These are phyloP conservation scores for Polychytrium aggregatum DNA, from an alignment of 192 early-diverging fungal genomes.

Conservation along the genomic window DNA sequence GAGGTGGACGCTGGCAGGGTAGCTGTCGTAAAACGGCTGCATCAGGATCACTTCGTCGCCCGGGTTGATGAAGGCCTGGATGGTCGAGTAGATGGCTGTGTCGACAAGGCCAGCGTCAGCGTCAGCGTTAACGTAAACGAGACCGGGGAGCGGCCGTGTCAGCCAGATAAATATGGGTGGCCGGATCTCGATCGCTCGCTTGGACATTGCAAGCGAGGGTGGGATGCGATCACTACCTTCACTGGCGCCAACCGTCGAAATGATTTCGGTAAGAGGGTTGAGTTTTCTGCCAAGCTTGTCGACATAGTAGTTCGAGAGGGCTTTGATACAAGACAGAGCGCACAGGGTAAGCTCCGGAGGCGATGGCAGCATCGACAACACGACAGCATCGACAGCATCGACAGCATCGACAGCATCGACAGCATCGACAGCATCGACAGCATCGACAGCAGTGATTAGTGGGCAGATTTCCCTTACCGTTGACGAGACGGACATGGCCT, in stretches of 20 bases:
- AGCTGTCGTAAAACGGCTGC: constrained; percentile 95
- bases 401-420: no score
- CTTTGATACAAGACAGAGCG: constrained; percentile 33
- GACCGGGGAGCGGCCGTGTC: no score
- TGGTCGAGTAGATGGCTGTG: constrained; percentile 64
- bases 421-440: constrained; percentile 21
- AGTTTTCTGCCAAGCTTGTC: constrained; percentile 53
- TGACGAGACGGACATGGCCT: constrained; percentile 27
- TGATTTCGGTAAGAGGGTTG: constrained; percentile 68
- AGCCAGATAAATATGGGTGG: no score
- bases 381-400: no score
- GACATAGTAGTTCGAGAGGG: constrained; percentile 67
- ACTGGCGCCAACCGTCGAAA: constrained; percentile 84
- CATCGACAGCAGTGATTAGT: not conserved
- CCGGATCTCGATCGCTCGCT: no score
- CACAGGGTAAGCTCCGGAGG: constrained; percentile 45
- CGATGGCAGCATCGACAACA: constrained; percentile 21
- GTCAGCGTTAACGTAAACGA: no score
- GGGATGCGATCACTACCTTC: no score
- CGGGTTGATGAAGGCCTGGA: constrained; percentile 57
- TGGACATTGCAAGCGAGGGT: no score
- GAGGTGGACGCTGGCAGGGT: constrained; percentile 61
- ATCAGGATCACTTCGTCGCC: constrained; percentile 84
- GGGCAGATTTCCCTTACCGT: constrained; percentile 6
- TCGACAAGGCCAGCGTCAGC: not conserved